These are phyloP conservation scores for Paulownia fortunei DNA, from an alignment of 257 asterid genomes.

Conservation along the genomic window DNA sequence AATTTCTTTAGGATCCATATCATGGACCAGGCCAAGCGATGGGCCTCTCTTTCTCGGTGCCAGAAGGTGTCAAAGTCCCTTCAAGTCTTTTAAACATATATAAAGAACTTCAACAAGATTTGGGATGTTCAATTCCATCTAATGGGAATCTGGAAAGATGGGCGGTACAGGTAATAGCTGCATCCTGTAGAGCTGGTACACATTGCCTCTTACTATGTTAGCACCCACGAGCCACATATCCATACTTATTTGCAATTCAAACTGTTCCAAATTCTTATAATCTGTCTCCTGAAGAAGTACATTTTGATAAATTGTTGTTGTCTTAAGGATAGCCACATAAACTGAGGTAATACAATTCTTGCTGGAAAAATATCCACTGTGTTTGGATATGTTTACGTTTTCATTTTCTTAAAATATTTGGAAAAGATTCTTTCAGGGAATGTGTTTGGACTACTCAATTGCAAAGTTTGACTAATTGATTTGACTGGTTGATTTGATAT, in stretches of 20 bases:
- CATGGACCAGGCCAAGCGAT: constrained; percentile 99
- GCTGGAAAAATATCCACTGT: constrained; percentile 8
- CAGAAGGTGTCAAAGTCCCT: constrained; percentile 80
- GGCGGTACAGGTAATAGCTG: constrained; percentile 79
- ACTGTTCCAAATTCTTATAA: neutral
- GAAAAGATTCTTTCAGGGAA: neutral
- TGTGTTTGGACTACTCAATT: neutral
- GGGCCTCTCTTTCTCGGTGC: constrained; percentile 99
- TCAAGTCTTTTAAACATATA: constrained; percentile 88
- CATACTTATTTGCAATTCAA: neutral
- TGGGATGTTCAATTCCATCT: constrained; percentile 80
- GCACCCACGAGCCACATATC: constrained; percentile 18
- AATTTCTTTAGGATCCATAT: constrained; percentile 78
- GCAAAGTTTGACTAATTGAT: neutral
- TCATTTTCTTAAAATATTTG: neutral
- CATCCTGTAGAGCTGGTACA: constrained; percentile 19
- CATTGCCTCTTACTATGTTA: constrained; percentile 21
- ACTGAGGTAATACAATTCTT: neutral
- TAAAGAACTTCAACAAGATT: constrained; percentile 86
- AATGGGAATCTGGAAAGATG: constrained; percentile 91
- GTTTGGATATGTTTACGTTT: constrained; percentile 7
- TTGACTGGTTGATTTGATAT: neutral
- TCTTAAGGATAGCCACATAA: constrained; percentile 1
- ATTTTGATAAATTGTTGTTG: neutral
- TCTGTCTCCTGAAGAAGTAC: constrained; percentile 9